Conservation (phyloP, 306 rosid genomes). For the Lithocarpus polystachyus region DNA sequence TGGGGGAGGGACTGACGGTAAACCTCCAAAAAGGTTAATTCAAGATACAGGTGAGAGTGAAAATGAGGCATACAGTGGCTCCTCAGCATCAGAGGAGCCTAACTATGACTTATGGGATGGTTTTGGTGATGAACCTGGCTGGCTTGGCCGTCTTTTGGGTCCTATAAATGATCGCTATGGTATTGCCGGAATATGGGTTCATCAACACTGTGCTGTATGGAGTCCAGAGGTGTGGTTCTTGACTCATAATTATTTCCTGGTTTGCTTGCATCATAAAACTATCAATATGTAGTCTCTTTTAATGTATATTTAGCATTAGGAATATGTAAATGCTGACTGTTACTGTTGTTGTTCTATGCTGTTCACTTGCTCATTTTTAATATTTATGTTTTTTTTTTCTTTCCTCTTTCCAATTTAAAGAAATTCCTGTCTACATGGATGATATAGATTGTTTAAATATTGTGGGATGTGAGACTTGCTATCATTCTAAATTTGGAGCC, state of each 20-base stretch:
- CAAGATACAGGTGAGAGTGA: slow-evolving; percentile 81
- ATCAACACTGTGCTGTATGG: slow-evolving; percentile 98
- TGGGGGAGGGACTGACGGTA: slow-evolving; percentile 92
- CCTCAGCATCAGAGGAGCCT: slow-evolving; percentile 78
- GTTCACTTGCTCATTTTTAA: not conserved
- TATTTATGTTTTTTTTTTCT: not conserved
- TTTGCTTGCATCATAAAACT: slow-evolving; percentile 28
- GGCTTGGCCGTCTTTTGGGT: slow-evolving; percentile 97
- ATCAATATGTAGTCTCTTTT: slow-evolving; percentile 15
- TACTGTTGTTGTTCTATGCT: slow-evolving; percentile 9
- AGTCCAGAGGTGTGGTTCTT: slow-evolving; percentile 88
- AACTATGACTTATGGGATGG: slow-evolving; percentile 95
- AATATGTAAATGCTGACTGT: slow-evolving; percentile 21
- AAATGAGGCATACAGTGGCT: slow-evolving; percentile 75
- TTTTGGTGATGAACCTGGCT: slow-evolving; percentile 86
- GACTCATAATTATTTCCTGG: slow-evolving; percentile 15
- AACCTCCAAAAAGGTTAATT: slow-evolving; percentile 71
- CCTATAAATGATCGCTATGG: slow-evolving; percentile 88
- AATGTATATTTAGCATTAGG: slow-evolving; percentile 17
- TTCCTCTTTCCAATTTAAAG: not conserved
- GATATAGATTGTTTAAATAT: not conserved
- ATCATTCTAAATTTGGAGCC: not conserved
- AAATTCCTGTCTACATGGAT: not conserved
- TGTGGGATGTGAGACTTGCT: not conserved
- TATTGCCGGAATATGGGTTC: slow-evolving; percentile 98